phyloP scores from a whole-genome alignment of 495 filamentous ascomycete species.

The Podospora anserina region DNA sequence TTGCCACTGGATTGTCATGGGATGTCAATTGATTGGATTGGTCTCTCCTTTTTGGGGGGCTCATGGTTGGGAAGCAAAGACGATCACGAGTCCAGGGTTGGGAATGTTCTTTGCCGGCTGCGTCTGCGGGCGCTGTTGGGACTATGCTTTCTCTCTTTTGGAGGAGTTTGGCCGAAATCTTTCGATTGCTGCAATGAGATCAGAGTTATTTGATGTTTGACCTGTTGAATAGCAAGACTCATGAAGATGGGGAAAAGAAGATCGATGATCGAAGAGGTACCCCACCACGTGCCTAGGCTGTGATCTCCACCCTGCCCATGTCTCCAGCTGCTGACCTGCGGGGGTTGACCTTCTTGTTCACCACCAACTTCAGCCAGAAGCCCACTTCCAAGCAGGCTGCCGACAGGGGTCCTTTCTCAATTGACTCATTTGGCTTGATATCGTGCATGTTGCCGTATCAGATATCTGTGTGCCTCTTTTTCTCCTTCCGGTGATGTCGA shows the following conservation, averaged over 20 bases:
- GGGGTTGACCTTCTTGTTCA: not conserved
- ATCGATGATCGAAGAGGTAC: not conserved
- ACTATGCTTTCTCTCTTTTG: not conserved
- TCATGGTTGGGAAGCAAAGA: not conserved
- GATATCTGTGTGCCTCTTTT: slow-evolving; percentile 9
- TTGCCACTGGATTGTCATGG: not conserved
- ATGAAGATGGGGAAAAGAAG: not conserved
- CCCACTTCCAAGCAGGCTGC: not conserved
- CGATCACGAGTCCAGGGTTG: not conserved
- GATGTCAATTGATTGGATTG: not conserved
- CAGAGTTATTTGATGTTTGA: too few relatives aligned
- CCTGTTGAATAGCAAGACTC: not conserved
- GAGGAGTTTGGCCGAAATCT: too few relatives aligned
- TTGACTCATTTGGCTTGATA: slow-evolving; percentile 24
- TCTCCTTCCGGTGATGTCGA: too few relatives aligned
- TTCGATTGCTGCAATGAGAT: too few relatives aligned
- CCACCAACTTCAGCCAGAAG: not conserved
- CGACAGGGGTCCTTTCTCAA: slow-evolving; percentile 16
- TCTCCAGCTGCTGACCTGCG: not conserved
- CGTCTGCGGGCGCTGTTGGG: not conserved
- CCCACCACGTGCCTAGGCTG: not conserved
- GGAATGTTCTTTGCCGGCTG: not conserved
- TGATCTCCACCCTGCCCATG: not conserved
- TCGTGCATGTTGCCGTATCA: slow-evolving; percentile 22
- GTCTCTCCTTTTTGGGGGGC: not conserved